phyloP scores from a whole-genome alignment of 768 basidiomycete species.

The Kwoniella dendrophila region DNA sequence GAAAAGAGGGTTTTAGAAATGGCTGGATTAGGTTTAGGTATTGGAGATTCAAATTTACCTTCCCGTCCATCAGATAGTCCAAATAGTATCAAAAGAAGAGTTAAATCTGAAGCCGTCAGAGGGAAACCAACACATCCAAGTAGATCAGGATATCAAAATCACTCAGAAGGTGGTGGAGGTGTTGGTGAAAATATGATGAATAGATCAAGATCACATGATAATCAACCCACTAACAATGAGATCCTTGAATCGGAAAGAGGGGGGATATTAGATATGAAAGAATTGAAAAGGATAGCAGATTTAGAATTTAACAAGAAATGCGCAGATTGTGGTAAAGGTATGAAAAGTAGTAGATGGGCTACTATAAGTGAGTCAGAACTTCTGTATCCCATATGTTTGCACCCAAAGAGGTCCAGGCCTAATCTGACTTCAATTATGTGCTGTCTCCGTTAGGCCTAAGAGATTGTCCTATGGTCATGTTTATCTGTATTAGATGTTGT shows the following conservation, averaged over 20 bases:
- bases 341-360: conserved; percentile 52
- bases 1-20: conserved; percentile 80
- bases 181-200: conserved; percentile 14
- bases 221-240: no score
- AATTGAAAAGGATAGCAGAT: conserved; percentile 45
- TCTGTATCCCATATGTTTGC: no score
- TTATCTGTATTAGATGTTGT: conserved; percentile 54
- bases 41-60: conserved; percentile 21
- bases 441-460: conserved; percentile 43
- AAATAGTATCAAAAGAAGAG: conserved; percentile 16
- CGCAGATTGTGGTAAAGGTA: conserved; percentile 54
- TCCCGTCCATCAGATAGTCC: conserved; percentile 3
- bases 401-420: background rate
- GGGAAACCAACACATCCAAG: conserved; percentile 6
- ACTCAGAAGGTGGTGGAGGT: background rate
- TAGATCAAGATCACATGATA: conserved; percentile 21
- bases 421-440: background rate
- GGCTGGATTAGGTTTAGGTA: conserved; percentile 75
- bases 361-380: conserved; percentile 42
- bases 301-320: conserved; percentile 42
- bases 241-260: background rate
- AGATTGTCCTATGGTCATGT: conserved; percentile 49
- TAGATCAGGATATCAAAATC: conserved; percentile 1
- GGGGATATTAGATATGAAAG: conserved; percentile 24
- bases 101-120: conserved; percentile 31